Percentiles rank a stretch among this genome's conserved stretches.
phyloP scores from a whole-genome alignment of 768 basidiomycete genomes.

The Psilocybe subaeruginosa region DNA sequence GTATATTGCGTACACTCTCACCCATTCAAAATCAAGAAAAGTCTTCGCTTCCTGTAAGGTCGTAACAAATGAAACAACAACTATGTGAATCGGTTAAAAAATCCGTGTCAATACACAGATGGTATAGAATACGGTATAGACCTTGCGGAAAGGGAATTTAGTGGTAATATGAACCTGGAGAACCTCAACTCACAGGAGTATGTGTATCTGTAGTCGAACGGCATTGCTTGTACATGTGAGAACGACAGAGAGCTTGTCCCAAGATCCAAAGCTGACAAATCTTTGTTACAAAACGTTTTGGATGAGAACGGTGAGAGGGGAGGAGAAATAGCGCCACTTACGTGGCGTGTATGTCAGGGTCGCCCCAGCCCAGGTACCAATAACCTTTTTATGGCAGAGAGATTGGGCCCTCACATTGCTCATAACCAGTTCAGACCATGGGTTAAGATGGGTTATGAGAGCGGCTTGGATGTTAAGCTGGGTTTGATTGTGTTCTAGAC shows the following conservation, averaged over 20 bases:
- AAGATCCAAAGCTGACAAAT: slow-evolving; percentile 36
- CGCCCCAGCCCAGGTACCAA: too few species aligned
- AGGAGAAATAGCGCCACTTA: too few species aligned
- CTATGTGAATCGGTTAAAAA: slow-evolving; percentile 5
- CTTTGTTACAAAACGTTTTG: slow-evolving; percentile 30
- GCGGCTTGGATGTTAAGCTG: too few species aligned
- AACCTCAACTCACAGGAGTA: slow-evolving; percentile 57
- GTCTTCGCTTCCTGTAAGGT: slow-evolving; percentile 45
- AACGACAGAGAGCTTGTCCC: not conserved
- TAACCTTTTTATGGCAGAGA: too few species aligned
- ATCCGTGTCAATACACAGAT: slow-evolving; percentile 43
- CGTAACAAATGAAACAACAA: slow-evolving; percentile 46
- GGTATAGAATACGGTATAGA: not conserved
- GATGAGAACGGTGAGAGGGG: not conserved
- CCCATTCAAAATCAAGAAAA: slow-evolving; percentile 52
- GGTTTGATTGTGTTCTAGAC: too few species aligned
- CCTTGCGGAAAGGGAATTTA: slow-evolving; percentile 27
- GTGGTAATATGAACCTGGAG: slow-evolving; percentile 49
- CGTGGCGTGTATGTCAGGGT: too few species aligned
- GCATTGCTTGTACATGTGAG: not conserved
- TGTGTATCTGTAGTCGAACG: slow-evolving; percentile 39
- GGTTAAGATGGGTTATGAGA: too few species aligned
- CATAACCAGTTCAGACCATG: too few species aligned
- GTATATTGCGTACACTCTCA: slow-evolving; percentile 38
- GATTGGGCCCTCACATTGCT: too few species aligned